Evolutionary conservation across 108 stramenopile genomes (phyloP).

Genomic region (Pseudonitzschia pungens): DNA sequence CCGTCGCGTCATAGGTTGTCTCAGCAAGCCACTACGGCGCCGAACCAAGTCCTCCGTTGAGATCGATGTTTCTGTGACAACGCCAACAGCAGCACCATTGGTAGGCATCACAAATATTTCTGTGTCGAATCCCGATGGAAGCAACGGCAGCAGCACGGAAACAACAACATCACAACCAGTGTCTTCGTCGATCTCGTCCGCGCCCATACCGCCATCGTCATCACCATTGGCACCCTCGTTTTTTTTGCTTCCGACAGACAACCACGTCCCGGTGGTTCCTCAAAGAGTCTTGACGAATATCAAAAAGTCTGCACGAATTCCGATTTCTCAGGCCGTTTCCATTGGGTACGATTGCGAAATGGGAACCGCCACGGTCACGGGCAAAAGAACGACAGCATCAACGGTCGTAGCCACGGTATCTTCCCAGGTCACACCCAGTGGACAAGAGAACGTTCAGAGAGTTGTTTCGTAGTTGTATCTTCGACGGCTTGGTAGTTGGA

Average conservation of each 20-base stretch:
- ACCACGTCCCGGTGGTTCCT: conserved; percentile 2
- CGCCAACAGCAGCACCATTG: not conserved
- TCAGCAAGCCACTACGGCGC: not conserved
- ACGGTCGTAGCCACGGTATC: not conserved
- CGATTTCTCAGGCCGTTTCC: conserved; percentile 25
- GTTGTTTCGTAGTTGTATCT: too few relatives aligned
- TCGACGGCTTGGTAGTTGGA: too few relatives aligned
- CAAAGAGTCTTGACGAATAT: not conserved
- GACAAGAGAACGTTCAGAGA: too few relatives aligned
- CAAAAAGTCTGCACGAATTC: conserved; percentile 20
- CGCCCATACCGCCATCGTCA: not conserved
- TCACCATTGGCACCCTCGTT: not conserved
- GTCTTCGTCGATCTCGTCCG: not conserved
- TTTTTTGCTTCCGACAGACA: not conserved
- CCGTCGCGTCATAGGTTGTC: not conserved
- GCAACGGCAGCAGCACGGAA: not conserved
- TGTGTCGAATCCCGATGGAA: too few relatives aligned
- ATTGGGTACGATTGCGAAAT: conserved; percentile 27
- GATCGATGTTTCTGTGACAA: not conserved
- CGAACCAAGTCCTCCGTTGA: not conserved
- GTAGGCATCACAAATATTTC: not conserved
- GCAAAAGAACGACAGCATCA: not conserved
- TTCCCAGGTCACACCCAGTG: too few relatives aligned
- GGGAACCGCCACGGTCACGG: not conserved
- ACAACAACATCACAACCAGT: not conserved